Evolutionary conservation across 2,329 filamentous ascomycete genomes (phyloP).

Genomic region (Sordariomycetes sp.): DNA sequence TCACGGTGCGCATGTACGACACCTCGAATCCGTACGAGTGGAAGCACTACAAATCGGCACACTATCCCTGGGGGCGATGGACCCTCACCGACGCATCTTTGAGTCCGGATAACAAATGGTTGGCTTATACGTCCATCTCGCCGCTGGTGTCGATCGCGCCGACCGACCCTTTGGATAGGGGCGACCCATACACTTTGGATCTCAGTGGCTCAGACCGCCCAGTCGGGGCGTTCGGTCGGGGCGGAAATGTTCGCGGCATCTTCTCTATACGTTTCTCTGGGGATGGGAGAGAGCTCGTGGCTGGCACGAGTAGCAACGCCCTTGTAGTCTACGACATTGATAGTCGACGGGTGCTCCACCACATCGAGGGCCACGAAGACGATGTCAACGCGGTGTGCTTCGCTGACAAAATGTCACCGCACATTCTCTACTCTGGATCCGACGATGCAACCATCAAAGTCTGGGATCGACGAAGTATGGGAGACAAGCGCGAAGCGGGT

Average conservation of each 20-base stretch:
- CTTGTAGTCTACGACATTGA: slow-evolving; percentile 94
- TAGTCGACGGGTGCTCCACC: slow-evolving; percentile 62
- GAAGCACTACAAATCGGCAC: slow-evolving; percentile 88
- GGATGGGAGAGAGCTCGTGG: slow-evolving; percentile 82
- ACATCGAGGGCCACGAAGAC: slow-evolving; percentile 68
- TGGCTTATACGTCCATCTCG: slow-evolving; percentile 86
- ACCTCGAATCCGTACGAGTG: slow-evolving; percentile 92
- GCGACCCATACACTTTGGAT: slow-evolving; percentile 73
- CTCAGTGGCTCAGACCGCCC: slow-evolving; percentile 31
- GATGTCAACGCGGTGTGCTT: slow-evolving; percentile 98
- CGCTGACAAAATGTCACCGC: slow-evolving; percentile 77
- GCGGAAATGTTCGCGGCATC: slow-evolving; percentile 47
- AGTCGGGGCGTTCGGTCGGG: slow-evolving; percentile 14
- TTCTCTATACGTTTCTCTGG: slow-evolving; percentile 91
- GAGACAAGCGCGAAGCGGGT: slow-evolving; percentile 63
- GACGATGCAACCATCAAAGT: slow-evolving; percentile 93
- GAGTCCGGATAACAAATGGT: slow-evolving; percentile 82
- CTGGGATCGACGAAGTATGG: slow-evolving; percentile 91
- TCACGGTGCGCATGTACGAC: slow-evolving; percentile 93
- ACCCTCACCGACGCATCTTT: slow-evolving; percentile 90
- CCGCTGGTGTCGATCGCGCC: slow-evolving; percentile 76
- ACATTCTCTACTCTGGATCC: slow-evolving; percentile 92
- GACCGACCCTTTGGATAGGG: slow-evolving; percentile 74
- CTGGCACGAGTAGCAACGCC: slow-evolving; percentile 69
- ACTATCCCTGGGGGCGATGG: slow-evolving; percentile 84